A percentile compares a stretch with the other conserved stretches of the same genome.
Conservation (phyloP, 352 stramenopile genomes). For the Phytophthora nicotianae region DNA sequence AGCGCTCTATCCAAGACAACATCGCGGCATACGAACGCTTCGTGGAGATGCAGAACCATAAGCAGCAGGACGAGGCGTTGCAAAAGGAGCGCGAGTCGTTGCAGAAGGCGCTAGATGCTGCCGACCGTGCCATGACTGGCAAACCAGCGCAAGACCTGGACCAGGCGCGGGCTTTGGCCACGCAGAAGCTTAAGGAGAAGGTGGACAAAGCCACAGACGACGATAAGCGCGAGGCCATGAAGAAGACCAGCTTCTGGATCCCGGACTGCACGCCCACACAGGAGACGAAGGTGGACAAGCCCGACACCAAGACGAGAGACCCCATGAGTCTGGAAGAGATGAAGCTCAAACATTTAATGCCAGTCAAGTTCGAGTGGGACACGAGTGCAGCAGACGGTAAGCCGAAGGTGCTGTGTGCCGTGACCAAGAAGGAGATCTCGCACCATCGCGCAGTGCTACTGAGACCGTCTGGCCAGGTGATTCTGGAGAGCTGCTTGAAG, state of each 20-base stretch:
- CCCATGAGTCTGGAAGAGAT: slow-evolving; percentile 85
- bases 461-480: slow-evolving; percentile 74
- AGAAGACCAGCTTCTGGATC: slow-evolving; percentile 88
- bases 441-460: slow-evolving; percentile 81
- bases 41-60: slow-evolving; percentile 52
- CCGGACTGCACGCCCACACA: slow-evolving; percentile 77
- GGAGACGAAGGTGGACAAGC: slow-evolving; percentile 53
- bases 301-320: slow-evolving; percentile 77
- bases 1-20: slow-evolving; percentile 81
- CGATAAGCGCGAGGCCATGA: slow-evolving; percentile 78
- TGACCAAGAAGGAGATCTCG: slow-evolving; percentile 86
- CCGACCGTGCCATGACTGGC: slow-evolving; percentile 17
- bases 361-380: slow-evolving; percentile 83
- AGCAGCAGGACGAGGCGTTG: slow-evolving; percentile 54
- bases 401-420: slow-evolving; percentile 58
- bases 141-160: not conserved
- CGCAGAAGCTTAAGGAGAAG: slow-evolving; percentile 68
- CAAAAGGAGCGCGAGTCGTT: slow-evolving; percentile 60
- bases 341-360: slow-evolving; percentile 90
- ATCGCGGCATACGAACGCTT: slow-evolving; percentile 66
- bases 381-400: slow-evolving; percentile 18
- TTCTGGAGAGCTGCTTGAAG: slow-evolving; percentile 82
- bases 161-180: slow-evolving; percentile 14
- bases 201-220: slow-evolving; percentile 77
- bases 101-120: slow-evolving; percentile 53